These are phyloP conservation scores for Alternaria arbusti DNA, from an alignment of 2,329 filamentous ascomycete genomes.

Conservation along the genomic window DNA sequence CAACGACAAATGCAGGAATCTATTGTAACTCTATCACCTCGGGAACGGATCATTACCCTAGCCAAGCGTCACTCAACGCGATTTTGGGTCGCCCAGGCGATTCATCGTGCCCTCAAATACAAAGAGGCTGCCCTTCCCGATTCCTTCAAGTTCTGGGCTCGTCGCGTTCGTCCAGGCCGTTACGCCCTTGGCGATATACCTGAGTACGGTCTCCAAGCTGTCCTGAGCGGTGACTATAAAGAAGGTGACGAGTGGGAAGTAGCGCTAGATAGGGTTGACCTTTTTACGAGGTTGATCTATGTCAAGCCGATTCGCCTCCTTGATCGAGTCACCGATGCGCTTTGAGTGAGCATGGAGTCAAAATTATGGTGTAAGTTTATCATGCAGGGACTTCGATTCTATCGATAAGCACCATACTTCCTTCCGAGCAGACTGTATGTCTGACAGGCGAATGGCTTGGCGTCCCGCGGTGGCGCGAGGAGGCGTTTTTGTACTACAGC, in stretches of 20 bases:
- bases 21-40: conserved; percentile 54
- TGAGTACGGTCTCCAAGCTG: conserved; percentile 23
- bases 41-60: conserved; percentile 52
- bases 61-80: conserved; percentile 43
- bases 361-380: not conserved
- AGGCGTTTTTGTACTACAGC: conserved; percentile 30
- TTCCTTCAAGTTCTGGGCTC: conserved; percentile 50
- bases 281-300: conserved; percentile 39
- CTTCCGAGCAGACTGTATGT: not conserved
- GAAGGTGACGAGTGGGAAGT: conserved; percentile 57
- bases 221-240: conserved; percentile 22
- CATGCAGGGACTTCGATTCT: not conserved
- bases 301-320: conserved; percentile 50
- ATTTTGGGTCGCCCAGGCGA: conserved; percentile 61
- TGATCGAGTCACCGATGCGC: conserved; percentile 18
- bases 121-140: conserved; percentile 59
- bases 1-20: conserved; percentile 55
- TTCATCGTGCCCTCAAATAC: conserved; percentile 65
- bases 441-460: not conserved
- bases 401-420: not conserved
- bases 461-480: conserved; percentile 1
- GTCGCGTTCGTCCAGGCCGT: not conserved
- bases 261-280: conserved; percentile 46
- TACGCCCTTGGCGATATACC: conserved; percentile 21
- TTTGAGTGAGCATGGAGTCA: not conserved